phyloP scores from a whole-genome alignment of 2,329 filamentous ascomycete genomes.

The Calonectria hawksworthii region DNA sequence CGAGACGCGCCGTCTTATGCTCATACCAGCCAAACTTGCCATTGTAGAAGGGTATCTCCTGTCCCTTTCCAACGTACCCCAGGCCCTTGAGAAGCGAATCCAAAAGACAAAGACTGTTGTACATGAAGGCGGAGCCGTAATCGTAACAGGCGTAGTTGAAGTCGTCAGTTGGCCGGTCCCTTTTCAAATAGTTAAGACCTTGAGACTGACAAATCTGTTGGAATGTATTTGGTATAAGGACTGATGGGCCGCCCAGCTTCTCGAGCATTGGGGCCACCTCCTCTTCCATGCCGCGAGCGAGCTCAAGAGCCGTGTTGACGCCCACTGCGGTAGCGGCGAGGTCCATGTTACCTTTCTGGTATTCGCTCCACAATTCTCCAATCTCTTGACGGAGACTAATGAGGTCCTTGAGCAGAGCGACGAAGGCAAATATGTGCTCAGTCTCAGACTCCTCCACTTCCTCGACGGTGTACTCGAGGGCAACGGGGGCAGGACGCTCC shows the following conservation, averaged over 20 bases:
- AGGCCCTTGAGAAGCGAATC: neutral
- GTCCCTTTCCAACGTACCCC: accelerated
- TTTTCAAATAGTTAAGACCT: neutral
- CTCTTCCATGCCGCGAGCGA: conserved; percentile 6
- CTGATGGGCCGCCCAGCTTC: neutral
- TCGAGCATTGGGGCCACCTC: neutral
- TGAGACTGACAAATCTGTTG: neutral
- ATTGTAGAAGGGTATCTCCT: neutral
- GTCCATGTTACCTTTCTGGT: neutral
- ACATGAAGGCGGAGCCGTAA: neutral
- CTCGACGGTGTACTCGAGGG: neutral
- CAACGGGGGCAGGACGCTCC: neutral
- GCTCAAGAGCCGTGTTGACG: neutral
- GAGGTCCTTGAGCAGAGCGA: conserved; percentile 6
- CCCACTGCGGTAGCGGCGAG: conserved; percentile 2
- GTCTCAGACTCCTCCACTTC: neutral
- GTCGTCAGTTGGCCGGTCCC: neutral
- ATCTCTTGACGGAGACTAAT: conserved; percentile 1
- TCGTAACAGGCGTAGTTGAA: neutral
- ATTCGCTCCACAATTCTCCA: neutral
- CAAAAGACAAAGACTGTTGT: neutral
- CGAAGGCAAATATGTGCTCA: neutral
- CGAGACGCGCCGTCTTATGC: neutral
- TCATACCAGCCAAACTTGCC: neutral
- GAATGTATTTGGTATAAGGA: neutral